Conservation (phyloP, 1,139 yeast species). For the Kodamaea arcana region DNA sequence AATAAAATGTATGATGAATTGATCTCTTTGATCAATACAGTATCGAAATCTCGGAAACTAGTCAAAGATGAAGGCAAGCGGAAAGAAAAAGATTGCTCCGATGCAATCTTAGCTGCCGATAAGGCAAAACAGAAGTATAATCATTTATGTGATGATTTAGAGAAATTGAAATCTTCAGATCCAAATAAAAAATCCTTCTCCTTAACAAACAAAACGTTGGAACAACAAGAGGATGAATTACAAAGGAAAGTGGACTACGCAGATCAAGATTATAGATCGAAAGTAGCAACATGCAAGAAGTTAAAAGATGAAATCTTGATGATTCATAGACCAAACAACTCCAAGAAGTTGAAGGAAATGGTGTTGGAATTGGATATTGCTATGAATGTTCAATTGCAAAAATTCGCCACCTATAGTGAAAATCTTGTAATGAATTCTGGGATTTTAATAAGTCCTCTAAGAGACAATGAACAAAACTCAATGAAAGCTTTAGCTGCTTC, state of each 20-base stretch:
- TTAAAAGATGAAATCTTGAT: constrained; percentile 69
- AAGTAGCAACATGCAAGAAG: constrained; percentile 69
- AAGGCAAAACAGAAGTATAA: constrained; percentile 82
- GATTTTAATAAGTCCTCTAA: constrained; percentile 71
- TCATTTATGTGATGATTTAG: constrained; percentile 81
- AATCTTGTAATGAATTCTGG: constrained; percentile 81
- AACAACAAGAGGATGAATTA: constrained; percentile 91
- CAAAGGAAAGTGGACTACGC: constrained; percentile 77
- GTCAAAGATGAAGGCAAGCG: constrained; percentile 79
- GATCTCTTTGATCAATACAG: constrained; percentile 63
- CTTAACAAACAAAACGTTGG: constrained; percentile 69
- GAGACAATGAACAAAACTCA: constrained; percentile 39
- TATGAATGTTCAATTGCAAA: constrained; percentile 79
- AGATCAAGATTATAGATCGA: constrained; percentile 78
- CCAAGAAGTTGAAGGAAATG: constrained; percentile 69
- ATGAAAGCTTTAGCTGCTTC: constrained; percentile 74
- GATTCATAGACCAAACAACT: constrained; percentile 73
- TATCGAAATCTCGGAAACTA: constrained; percentile 66
- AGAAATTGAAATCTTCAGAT: constrained; percentile 73
- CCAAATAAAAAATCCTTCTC: constrained; percentile 74
- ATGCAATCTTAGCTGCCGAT: constrained; percentile 78
- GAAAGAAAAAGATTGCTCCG: constrained; percentile 78
- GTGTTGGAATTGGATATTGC: constrained; percentile 87
- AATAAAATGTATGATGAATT: constrained; percentile 85
- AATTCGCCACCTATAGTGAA: constrained; percentile 84